phyloP scores from a whole-genome alignment of 495 filamentous ascomycete genomes.

The Aspergillus bertholletiae region DNA sequence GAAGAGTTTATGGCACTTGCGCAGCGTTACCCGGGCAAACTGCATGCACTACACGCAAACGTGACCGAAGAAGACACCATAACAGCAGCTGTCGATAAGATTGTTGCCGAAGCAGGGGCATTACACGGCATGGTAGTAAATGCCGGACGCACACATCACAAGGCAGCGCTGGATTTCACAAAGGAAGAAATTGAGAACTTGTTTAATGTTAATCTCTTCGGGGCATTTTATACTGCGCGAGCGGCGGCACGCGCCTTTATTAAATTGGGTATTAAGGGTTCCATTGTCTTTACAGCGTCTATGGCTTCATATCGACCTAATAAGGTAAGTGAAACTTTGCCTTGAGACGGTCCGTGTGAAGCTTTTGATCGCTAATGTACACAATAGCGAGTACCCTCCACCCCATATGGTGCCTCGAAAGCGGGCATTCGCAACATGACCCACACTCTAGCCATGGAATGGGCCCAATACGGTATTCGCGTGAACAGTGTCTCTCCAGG shows the following conservation, averaged over 20 bases:
- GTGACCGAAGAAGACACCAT: constrained; percentile 36
- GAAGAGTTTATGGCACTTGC: constrained; percentile 33
- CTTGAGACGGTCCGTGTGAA: too few relatives aligned
- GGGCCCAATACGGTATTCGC: constrained; percentile 44
- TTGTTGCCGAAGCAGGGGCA: constrained; percentile 28
- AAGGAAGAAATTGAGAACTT: constrained; percentile 37
- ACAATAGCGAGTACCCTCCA: constrained; percentile 27
- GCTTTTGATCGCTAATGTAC: neutral
- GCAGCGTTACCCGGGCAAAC: constrained; percentile 22
- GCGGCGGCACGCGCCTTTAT: constrained; percentile 39
- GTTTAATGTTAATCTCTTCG: constrained; percentile 42
- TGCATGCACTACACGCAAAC: constrained; percentile 33
- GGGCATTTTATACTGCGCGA: constrained; percentile 35
- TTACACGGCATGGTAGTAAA: constrained; percentile 38
- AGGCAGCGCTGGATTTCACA: constrained; percentile 40
- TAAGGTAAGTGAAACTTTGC: constrained; percentile 17
- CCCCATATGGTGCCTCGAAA: constrained; percentile 31
- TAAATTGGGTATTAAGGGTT: constrained; percentile 37
- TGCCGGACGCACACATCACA: constrained; percentile 44
- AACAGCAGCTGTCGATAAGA: constrained; percentile 31
- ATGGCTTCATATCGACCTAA: constrained; percentile 49
- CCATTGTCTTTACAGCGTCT: constrained; percentile 43
- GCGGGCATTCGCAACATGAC: constrained; percentile 31
- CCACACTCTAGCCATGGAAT: constrained; percentile 47
- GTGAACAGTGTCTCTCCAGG: constrained; percentile 41